Base-by-base conservation (phyloP, 225 moss, liverwort and hornwort species). In the Anthoceros angustus region DNA sequence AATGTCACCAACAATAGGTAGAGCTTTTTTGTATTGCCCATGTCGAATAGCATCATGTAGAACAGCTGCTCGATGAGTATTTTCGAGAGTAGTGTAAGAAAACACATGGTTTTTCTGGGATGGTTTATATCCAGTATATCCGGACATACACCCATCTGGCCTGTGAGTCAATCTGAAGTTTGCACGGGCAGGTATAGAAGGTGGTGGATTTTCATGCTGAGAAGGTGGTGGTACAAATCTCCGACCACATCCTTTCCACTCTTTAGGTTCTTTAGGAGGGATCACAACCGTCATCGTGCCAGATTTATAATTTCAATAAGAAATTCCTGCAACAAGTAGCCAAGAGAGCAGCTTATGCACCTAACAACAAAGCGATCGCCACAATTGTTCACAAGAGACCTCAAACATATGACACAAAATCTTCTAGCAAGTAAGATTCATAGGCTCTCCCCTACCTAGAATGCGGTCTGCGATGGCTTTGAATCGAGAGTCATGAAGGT, bases 151-250 rank as follows among this genome's bases (percentile, higher is more conserved):
- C 7, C 55, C 55, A 55, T 55, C 55, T 3, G 55, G 55, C 23
- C 55, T 55, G 23, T 55, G 55, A 8, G 55, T 55, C 7, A 55
- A 23, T 20, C 55, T 15, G 7, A 9, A 15, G 6, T 55, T 9
- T 18, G 55, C 55, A 15, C 55, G 55, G n/a, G 18, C 16, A 18
- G 5, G 8, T 23, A 55, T 0, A 55, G 55, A 2, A 7, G 55
- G 55, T 55, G 55, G 55, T 55, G 55, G 55, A 20, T 55, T 55
- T 55, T 55, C 55, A 55, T 55, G 55, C 4, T 55, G 55, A 9
- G 55, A 55, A 18, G 23, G 18, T 7, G 55, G 55, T 55, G 55
- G 55, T 5, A 55, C 14, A 55, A 55, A 55, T 55, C 14, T 55
- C 23, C 55, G 12, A 7, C 55, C 55, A 55, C 55, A 55, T 7